Percentiles rank a stretch among this genome's conserved stretches.
Evolutionary conservation across 306 rosid species (phyloP).

Genomic region (Dalbergia cochinchinensis): DNA sequence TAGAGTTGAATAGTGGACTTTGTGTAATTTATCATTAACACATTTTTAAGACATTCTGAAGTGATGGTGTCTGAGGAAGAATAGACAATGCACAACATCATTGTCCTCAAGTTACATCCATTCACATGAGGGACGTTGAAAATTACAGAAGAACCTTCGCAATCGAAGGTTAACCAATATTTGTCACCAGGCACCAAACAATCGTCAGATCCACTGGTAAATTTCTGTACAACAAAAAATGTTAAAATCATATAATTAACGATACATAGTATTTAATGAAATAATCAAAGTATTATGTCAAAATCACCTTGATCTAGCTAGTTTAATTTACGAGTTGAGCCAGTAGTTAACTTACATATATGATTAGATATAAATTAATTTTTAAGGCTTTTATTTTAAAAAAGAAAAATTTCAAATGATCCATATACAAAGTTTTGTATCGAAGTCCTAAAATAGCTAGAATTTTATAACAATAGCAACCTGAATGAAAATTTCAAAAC

Average conservation of each 20-base stretch:
- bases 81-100: conserved; percentile 22
- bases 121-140: conserved; percentile 38
- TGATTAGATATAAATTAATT: too few relatives aligned
- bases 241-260: not conserved
- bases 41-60: conserved; percentile 6
- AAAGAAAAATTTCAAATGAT: too few relatives aligned
- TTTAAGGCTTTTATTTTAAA: too few relatives aligned
- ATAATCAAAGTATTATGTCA: not conserved
- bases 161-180: conserved; percentile 39
- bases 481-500: too few relatives aligned
- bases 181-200: conserved; percentile 8
- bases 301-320: too few relatives aligned
- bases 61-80: not conserved
- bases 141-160: conserved; percentile 22
- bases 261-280: not conserved
- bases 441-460: too few relatives aligned
- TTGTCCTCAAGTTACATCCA: conserved; percentile 27
- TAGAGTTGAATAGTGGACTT: conserved; percentile 36
- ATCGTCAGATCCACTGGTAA: not conserved
- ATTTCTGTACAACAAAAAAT: conserved; percentile 28
- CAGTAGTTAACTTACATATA: too few relatives aligned
- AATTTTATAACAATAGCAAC: too few relatives aligned
- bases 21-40: conserved; percentile 41
- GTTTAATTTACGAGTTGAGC: too few relatives aligned
- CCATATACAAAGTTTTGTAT: too few relatives aligned